Evolutionary conservation across 306 rosid species (phyloP).

Genomic region (Fagus sylvatica): DNA sequence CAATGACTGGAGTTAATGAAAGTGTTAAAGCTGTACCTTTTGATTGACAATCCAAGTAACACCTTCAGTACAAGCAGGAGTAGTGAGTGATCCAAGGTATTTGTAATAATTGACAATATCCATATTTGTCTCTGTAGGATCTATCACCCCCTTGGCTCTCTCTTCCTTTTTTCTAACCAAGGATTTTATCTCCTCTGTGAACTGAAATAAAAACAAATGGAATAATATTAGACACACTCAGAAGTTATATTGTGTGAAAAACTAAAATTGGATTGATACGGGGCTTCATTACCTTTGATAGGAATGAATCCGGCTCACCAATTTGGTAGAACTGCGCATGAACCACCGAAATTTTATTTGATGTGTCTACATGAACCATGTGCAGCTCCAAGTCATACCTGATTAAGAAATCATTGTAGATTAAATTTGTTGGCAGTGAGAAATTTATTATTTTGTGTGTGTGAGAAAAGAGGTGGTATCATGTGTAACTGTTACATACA

Average conservation of each 20-base stretch:
- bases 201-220: conserved; percentile 32
- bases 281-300: conserved; percentile 42
- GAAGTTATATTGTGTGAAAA: background rate
- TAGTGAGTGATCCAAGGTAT: conserved; percentile 71
- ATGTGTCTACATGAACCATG: conserved; percentile 52
- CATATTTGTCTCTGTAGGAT: conserved; percentile 43
- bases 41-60: conserved; percentile 67
- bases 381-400: conserved; percentile 77
- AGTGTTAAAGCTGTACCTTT: conserved; percentile 35
- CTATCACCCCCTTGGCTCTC: conserved; percentile 37
- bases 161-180: conserved; percentile 33
- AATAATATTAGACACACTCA: background rate
- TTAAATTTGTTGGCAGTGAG: background rate
- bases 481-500: too few relatives aligned
- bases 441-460: too few relatives aligned
- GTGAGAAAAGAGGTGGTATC: too few relatives aligned
- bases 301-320: conserved; percentile 49
- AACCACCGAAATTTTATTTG: conserved; percentile 43
- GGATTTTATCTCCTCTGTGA: conserved; percentile 27
- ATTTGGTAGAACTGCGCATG: conserved; percentile 44
- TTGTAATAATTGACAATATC: conserved; percentile 52
- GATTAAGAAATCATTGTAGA: background rate
- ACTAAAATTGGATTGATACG: too few relatives aligned
- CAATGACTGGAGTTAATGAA: too few relatives aligned
- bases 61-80: conserved; percentile 76